These are phyloP conservation scores for Colletotrichum cereale DNA, from an alignment of 2,329 filamentous ascomycete genomes.

Conservation along the genomic window DNA sequence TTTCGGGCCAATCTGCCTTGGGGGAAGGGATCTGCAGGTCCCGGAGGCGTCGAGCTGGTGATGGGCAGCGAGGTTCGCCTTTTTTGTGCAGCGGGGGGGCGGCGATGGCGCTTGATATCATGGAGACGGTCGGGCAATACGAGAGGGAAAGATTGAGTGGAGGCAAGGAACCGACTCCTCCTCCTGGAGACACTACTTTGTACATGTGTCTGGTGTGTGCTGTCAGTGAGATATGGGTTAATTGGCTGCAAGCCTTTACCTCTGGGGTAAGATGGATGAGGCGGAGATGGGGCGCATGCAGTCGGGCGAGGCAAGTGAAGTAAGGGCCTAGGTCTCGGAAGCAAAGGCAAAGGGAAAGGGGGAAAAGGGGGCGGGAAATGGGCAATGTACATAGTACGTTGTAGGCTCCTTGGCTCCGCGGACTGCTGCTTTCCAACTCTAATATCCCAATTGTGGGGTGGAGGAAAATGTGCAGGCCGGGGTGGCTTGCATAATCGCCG, in stretches of 20 bases:
- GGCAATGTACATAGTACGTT: too few relatives aligned
- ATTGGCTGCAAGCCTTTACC: background rate
- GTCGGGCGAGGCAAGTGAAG: background rate
- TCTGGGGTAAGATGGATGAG: background rate
- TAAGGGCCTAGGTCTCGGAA: background rate
- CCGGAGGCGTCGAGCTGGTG: background rate
- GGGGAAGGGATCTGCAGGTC: constrained; percentile 3
- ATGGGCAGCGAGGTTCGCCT: background rate
- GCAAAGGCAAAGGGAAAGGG: background rate
- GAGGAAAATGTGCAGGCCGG: background rate
- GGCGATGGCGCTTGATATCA: background rate
- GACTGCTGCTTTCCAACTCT: background rate
- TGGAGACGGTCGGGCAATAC: background rate
- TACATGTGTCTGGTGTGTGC: background rate
- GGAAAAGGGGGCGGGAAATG: constrained; percentile 17
- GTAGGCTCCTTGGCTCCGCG: background rate
- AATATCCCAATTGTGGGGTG: background rate
- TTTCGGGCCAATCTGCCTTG: background rate
- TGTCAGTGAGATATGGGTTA: background rate
- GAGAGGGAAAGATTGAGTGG: background rate
- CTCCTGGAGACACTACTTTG: background rate
- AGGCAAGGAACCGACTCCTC: background rate
- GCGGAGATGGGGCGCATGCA: background rate
- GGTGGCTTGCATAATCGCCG: background rate
- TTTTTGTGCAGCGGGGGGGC: constrained; percentile 12